Conservation (phyloP, 306 rosid genomes). For the Carpinus viminea region DNA sequence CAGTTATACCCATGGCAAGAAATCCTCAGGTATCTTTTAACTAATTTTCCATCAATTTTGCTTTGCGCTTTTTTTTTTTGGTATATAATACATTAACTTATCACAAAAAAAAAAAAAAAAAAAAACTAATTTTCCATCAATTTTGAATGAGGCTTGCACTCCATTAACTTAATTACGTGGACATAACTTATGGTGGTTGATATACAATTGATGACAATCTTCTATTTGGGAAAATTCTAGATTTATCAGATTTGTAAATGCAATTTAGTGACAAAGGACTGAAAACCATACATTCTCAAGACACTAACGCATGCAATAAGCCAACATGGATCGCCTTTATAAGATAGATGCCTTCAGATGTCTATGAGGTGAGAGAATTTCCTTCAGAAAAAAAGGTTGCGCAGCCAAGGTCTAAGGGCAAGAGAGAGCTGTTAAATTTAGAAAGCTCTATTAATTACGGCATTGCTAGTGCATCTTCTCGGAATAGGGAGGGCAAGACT, state of each 20-base stretch:
- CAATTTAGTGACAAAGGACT: not conserved
- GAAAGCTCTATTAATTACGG: too few species aligned
- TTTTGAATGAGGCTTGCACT: not conserved
- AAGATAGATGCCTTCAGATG: not conserved
- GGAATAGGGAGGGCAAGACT: too few species aligned
- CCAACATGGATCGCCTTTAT: not conserved
- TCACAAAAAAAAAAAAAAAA: too few species aligned
- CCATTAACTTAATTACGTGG: conserved; percentile 18
- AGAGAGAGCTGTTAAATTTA: too few species aligned
- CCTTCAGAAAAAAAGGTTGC: too few species aligned
- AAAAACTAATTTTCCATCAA: not conserved
- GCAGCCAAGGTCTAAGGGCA: too few species aligned
- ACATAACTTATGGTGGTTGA: not conserved
- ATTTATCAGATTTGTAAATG: not conserved
- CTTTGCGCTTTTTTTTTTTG: too few species aligned
- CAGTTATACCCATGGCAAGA: conserved; percentile 65
- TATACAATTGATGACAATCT: not conserved
- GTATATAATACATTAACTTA: too few species aligned
- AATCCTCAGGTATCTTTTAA: conserved; percentile 62
- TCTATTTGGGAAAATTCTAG: not conserved
- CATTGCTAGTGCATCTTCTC: too few species aligned
- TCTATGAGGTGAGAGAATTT: too few species aligned
- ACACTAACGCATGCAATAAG: not conserved
- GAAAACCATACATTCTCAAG: too few species aligned
- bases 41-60: not conserved